phyloP scores from a whole-genome alignment of 352 stramenopile genomes.

The Phytophthora idaei region DNA sequence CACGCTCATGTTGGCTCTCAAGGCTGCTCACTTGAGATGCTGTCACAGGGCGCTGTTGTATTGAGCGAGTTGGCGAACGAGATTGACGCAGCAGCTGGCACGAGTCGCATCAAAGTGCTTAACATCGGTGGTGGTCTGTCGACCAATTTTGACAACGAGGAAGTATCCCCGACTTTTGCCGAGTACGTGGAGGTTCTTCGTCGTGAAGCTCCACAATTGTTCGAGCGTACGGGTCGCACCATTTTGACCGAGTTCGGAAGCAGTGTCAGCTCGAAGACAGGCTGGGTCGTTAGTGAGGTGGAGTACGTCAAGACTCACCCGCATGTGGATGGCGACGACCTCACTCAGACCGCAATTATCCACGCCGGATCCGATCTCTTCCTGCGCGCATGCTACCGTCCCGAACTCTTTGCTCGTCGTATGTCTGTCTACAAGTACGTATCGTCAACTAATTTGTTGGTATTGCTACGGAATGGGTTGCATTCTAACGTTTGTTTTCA shows the following conservation, averaged over 20 bases:
- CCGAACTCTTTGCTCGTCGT: slow-evolving; percentile 78
- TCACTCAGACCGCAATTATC: slow-evolving; percentile 80
- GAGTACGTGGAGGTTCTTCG: slow-evolving; percentile 85
- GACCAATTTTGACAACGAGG: slow-evolving; percentile 87
- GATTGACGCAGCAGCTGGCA: slow-evolving; percentile 71
- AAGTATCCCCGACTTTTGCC: slow-evolving; percentile 74
- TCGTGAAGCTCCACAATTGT: slow-evolving; percentile 75
- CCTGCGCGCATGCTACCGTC: slow-evolving; percentile 86
- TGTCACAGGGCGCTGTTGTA: slow-evolving; percentile 73
- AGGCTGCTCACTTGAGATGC: slow-evolving; percentile 84
- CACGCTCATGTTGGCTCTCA: slow-evolving; percentile 91
- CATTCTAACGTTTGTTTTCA: slow-evolving; percentile 10
- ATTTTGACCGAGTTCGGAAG: slow-evolving; percentile 94
- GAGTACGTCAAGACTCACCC: slow-evolving; percentile 90
- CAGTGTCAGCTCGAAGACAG: slow-evolving; percentile 85
- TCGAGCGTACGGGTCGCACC: slow-evolving; percentile 69
- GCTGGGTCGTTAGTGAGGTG: slow-evolving; percentile 88
- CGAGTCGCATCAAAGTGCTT: slow-evolving; percentile 78
- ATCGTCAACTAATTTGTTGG: not conserved
- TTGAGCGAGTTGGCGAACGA: slow-evolving; percentile 87
- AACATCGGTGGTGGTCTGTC: slow-evolving; percentile 93
- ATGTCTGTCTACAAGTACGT: slow-evolving; percentile 86
- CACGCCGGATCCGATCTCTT: slow-evolving; percentile 92
- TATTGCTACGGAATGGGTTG: not conserved
- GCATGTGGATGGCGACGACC: slow-evolving; percentile 32